phyloP scores from a whole-genome alignment of 306 rosid genomes.

The Prunus persica region Prunus_persica_NCBIv2 NC_034016.1:2024001-2024500 shows the following conservation, averaged over 20 bases:
- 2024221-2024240: slow-evolving; percentile 28
- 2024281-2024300: neutral
- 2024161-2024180: slow-evolving; percentile 67
- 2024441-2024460: slow-evolving; percentile 30
- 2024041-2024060: slow-evolving; percentile 61
- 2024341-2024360: neutral
- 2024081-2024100: slow-evolving; percentile 51
- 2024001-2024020: slow-evolving; percentile 6
- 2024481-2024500: slow-evolving; percentile 15
- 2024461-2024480: slow-evolving; percentile 30
- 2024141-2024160: slow-evolving; percentile 54
- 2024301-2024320: neutral
- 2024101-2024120: slow-evolving; percentile 76
- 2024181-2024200: slow-evolving; percentile 50
- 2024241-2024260: neutral
- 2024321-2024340: neutral
- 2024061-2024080: slow-evolving; percentile 61
- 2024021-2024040: slow-evolving; percentile 78
- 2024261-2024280: slow-evolving; percentile 8
- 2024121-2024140: slow-evolving; percentile 41
- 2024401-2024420: neutral
- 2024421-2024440: slow-evolving; percentile 19
- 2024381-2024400: neutral
- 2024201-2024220: slow-evolving; percentile 65
- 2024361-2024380: neutral